These are phyloP conservation scores for Trichophaea hybrida DNA, from an alignment of 2,329 filamentous ascomycete species.

Conservation along the genomic window DNA sequence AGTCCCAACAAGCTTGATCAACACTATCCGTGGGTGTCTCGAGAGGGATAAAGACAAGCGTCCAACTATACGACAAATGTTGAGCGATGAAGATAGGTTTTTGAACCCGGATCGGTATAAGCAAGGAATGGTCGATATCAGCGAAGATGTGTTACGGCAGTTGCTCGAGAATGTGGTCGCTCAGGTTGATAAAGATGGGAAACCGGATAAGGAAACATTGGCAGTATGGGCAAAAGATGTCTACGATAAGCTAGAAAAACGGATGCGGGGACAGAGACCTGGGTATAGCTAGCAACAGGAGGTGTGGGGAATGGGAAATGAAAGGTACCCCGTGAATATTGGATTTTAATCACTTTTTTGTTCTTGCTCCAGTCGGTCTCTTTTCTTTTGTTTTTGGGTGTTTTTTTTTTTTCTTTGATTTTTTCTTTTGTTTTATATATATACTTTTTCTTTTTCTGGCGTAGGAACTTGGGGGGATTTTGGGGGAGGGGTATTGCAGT, in stretches of 20 bases:
- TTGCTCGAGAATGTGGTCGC: slow-evolving; percentile 28
- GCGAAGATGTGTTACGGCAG: slow-evolving; percentile 25
- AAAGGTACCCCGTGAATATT: no score
- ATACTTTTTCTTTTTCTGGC: no score
- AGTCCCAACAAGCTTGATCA: slow-evolving; percentile 45
- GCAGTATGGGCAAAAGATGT: slow-evolving; percentile 26
- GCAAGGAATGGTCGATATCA: slow-evolving; percentile 25
- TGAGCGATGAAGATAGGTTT: slow-evolving; percentile 47
- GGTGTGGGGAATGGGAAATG: not conserved
- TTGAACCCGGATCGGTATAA: slow-evolving; percentile 39
- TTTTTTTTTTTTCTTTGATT: not conserved
- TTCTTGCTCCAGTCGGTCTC: no score
- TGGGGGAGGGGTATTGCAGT: no score
- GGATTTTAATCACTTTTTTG: no score
- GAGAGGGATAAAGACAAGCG: slow-evolving; percentile 47
- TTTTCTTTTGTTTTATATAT: no score
- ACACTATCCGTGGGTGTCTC: slow-evolving; percentile 49
- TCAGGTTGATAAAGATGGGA: slow-evolving; percentile 25
- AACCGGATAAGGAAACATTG: slow-evolving; percentile 24
- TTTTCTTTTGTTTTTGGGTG: not conserved
- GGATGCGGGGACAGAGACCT: slow-evolving; percentile 13
- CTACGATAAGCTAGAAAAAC: slow-evolving; percentile 24
- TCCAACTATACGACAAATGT: slow-evolving; percentile 49
- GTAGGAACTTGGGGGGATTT: no score
- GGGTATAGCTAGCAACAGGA: slow-evolving; percentile 10